Conservation (phyloP, 495 filamentous ascomycete species). For the Hypoxylon subgilvum region DNA sequence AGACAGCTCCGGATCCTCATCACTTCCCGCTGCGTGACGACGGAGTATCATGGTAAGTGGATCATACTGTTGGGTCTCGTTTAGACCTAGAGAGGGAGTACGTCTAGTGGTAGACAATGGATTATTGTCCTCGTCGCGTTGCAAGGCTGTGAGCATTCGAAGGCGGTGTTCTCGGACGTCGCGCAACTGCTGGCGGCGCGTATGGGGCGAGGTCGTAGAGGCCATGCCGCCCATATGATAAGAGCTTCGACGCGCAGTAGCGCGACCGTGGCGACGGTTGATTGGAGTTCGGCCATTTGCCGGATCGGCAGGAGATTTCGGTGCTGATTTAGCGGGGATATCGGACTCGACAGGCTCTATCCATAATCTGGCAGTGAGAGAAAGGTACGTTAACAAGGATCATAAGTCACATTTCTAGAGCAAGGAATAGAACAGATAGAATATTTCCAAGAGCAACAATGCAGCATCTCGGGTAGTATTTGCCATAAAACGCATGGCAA, state of each 20-base stretch:
- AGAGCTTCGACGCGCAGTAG: not conserved
- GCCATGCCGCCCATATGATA: no score
- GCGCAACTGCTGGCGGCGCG: constrained; percentile 19
- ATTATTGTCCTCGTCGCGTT: not conserved
- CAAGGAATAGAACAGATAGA: no score
- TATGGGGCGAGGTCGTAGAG: no score
- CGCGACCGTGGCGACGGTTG: constrained; percentile 72
- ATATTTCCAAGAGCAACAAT: not conserved
- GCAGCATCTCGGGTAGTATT: not conserved
- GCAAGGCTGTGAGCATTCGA: constrained; percentile 8
- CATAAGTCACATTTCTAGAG: no score
- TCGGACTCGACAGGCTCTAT: constrained; percentile 53
- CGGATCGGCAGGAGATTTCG: constrained; percentile 24
- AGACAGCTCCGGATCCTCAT: no score
- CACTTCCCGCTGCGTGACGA: no score
- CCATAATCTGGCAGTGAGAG: constrained; percentile 52
- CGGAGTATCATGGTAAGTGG: no score
- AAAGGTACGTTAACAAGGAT: constrained; percentile 10
- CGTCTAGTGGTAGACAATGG: not conserved
- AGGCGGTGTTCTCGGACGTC: constrained; percentile 33
- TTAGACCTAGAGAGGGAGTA: no score
- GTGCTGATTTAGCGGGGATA: not conserved
- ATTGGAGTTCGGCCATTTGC: constrained; percentile 74
- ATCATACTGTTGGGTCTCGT: no score
- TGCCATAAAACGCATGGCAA: not conserved